Percentiles rank a stretch among this genome's conserved stretches.
These are phyloP conservation scores for Ambrosiella cleistominuta DNA, from an alignment of 2,329 filamentous ascomycete genomes.

Conservation along the genomic window DNA sequence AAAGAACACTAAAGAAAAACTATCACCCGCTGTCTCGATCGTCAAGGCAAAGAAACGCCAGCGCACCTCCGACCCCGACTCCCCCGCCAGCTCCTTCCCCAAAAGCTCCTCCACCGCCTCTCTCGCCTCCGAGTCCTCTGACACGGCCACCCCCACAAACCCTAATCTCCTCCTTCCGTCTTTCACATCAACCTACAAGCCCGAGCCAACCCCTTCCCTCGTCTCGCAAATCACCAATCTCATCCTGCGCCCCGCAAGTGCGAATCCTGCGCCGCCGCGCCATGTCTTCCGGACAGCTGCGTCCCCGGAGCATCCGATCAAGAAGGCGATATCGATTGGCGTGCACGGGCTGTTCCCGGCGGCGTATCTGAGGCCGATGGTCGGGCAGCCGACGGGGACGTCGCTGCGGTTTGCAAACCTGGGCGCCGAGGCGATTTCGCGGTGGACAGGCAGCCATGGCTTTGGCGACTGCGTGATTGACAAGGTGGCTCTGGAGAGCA, in stretches of 20 bases:
- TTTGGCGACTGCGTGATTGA: conserved; percentile 68
- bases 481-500: conserved; percentile 85
- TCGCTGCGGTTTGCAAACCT: conserved; percentile 85
- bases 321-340: conserved; percentile 78
- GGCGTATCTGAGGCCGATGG: conserved; percentile 67
- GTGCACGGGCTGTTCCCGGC: conserved; percentile 90
- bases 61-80: background rate
- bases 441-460: conserved; percentile 61
- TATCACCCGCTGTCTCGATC: background rate
- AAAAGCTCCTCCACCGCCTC: background rate
- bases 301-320: conserved; percentile 43
- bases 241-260: conserved; percentile 30
- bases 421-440: conserved; percentile 63
- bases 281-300: conserved; percentile 59
- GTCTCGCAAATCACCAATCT: conserved; percentile 47
- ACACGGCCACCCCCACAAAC: conserved; percentile 18
- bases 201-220: conserved; percentile 51
- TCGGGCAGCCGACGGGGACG: conserved; percentile 89
- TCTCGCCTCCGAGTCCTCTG: conserved; percentile 4
- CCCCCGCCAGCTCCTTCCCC: background rate
- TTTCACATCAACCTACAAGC: conserved; percentile 49
- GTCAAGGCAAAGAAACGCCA: conserved; percentile 3
- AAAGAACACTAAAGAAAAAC: background rate
- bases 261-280: conserved; percentile 37
- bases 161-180: conserved; percentile 53